Evolutionary conservation across 225 moss, liverwort and hornwort genomes (phyloP).

Genomic region (Ulota crispa): DNA sequence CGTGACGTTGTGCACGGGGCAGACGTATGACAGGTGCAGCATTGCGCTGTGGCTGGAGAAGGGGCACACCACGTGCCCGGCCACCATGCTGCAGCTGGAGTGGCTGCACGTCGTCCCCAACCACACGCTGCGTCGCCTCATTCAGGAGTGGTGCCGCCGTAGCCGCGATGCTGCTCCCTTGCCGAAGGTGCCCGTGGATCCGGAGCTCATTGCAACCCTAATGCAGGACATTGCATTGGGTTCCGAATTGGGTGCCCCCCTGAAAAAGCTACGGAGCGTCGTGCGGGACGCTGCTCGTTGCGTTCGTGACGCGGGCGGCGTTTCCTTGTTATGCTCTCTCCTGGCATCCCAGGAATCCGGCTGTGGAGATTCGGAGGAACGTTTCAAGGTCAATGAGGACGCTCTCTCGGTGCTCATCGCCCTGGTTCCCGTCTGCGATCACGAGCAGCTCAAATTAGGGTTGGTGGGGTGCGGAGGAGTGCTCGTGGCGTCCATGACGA

Average conservation of each 20-base stretch:
- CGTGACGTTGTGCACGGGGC: slow-evolving; percentile 83
- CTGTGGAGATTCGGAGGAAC: slow-evolving; percentile 24
- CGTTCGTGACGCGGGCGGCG: slow-evolving; percentile 64
- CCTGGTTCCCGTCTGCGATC: slow-evolving; percentile 22
- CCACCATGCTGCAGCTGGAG: slow-evolving; percentile 73
- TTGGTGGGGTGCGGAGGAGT: slow-evolving; percentile 43
- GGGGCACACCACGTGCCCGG: slow-evolving; percentile 79
- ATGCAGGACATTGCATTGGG: slow-evolving; percentile 46
- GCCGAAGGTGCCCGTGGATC: slow-evolving; percentile 42
- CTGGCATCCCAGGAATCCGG: slow-evolving; percentile 36
- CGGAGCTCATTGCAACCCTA: slow-evolving; percentile 33
- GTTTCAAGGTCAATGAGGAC: slow-evolving; percentile 54
- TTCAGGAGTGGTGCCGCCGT: slow-evolving; percentile 69
- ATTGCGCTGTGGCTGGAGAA: slow-evolving; percentile 82
- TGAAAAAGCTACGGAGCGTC: slow-evolving; percentile 54
- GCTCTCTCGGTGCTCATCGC: slow-evolving; percentile 69
- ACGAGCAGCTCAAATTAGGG: slow-evolving; percentile 47
- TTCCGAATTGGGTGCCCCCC: slow-evolving; percentile 26
- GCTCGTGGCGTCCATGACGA: slow-evolving; percentile 50
- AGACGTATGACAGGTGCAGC: slow-evolving; percentile 81
- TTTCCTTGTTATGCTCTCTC: slow-evolving; percentile 48
- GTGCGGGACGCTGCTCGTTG: slow-evolving; percentile 48
- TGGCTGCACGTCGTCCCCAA: slow-evolving; percentile 74
- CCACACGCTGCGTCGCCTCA: slow-evolving; percentile 76
- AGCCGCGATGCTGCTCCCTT: slow-evolving; percentile 30